Evolutionary conservation across 1,284 basidiomycete genomes (phyloP), one percentile per base, ranked within the genome.

Genomic region (Takashimella tepidaria): DNA sequence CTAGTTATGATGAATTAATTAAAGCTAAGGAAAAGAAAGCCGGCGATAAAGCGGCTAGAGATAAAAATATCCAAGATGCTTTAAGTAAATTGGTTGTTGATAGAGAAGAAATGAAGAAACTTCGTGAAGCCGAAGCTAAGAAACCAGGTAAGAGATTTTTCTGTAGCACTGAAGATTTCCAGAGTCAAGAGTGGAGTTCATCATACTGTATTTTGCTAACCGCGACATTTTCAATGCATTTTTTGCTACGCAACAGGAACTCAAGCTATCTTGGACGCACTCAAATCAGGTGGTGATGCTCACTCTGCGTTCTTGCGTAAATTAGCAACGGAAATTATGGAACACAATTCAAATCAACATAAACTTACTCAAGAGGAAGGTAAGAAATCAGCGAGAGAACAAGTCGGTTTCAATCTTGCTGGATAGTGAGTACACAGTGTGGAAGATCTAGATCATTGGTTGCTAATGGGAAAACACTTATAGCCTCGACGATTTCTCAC

Each of bases 331-430:
- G 72, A 74, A 25, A 68, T 74, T 49, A 66, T 72, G 59, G 72
- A 72, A 21, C 72, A 75, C 48, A 70, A 69, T 51, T 67, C 73
- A 4, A 70, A 72, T 50, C 73, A 76, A 54, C 74, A 75, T 57
- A 62, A 69, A 45, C 53, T 54, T 19, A 76, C 73, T 0, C 66
- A 72, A 50, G 61, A 64, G 11, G 70, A 63, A 5, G 59, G 64
- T 19, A 69, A 73, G 59, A 53, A 53, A n/a, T 60, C 63, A 47
- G 70, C 73, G 8, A 56, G 73, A 41, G 73, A 76, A 53, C 73
- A 76, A 54, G 70, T 76, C 41, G 73, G 68, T 2, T 76, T 75
- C 68, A 76, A 76, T 50, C 53, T 76, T 41, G 63, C 70, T 27
- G 73, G 73, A 58, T 75, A 76, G 64, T 68, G 47, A 62, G 64